These are phyloP conservation scores for Mallotus repandus DNA, from an alignment of 441 rosid species.

Conservation along the genomic window DNA sequence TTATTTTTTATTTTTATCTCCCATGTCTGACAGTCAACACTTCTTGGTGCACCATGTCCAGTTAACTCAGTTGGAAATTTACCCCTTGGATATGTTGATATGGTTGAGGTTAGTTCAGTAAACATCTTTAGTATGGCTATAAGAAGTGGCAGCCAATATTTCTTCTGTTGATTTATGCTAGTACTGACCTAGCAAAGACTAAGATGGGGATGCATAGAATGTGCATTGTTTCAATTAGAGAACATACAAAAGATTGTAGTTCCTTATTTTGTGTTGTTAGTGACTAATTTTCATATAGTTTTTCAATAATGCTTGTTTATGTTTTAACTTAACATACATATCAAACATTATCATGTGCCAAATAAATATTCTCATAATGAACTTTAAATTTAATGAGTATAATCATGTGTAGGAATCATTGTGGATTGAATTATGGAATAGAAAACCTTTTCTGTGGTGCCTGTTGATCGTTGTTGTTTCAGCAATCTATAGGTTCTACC, in stretches of 20 bases:
- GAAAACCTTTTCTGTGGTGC: background rate
- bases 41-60: constrained; percentile 89
- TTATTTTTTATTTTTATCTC: background rate
- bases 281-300: background rate
- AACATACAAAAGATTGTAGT: background rate
- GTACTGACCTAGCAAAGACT: background rate
- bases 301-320: background rate
- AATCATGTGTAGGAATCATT: background rate
- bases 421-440: background rate
- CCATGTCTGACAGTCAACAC: constrained; percentile 71
- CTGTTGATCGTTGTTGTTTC: background rate
- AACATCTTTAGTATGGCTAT: background rate
- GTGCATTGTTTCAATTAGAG: background rate
- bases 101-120: constrained; percentile 61
- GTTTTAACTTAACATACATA: background rate
- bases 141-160: background rate
- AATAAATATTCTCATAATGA: background rate
- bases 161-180: background rate
- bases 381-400: background rate
- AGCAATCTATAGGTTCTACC: background rate
- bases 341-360: background rate
- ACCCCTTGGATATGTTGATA: constrained; percentile 75
- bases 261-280: background rate
- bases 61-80: constrained; percentile 93
- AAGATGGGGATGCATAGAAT: background rate